A percentile compares a stretch with the other conserved stretches of the same genome.
Evolutionary conservation across 495 filamentous ascomycete genomes (phyloP).

Genomic region (Hypoxylon rickii): DNA sequence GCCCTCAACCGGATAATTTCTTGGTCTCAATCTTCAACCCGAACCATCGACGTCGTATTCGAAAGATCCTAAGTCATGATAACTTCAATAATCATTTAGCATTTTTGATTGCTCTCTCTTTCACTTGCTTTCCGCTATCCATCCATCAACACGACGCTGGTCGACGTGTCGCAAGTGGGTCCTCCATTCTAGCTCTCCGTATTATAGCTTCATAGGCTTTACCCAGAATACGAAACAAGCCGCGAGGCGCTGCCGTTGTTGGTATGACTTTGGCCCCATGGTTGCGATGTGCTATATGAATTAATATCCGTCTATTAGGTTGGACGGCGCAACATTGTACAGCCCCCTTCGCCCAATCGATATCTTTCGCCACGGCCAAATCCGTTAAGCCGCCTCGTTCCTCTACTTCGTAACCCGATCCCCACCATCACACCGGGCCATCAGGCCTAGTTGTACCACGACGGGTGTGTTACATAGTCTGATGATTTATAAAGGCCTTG

Average conservation of each 20-base stretch:
- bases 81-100: too few species aligned
- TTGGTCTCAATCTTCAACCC: neutral
- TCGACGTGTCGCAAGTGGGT: conserved; percentile 6
- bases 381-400: conserved; percentile 14
- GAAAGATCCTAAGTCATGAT: too few species aligned
- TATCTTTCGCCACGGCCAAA: conserved; percentile 16
- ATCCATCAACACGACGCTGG: conserved; percentile 10
- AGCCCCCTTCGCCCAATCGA: conserved; percentile 17
- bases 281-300: conserved; percentile 19
- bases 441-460: conserved; percentile 3
- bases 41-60: neutral
- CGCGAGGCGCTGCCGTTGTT: conserved; percentile 4
- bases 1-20: neutral
- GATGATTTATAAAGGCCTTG: conserved; percentile 13
- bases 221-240: neutral
- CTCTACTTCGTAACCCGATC: conserved; percentile 14
- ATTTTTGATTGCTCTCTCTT: too few species aligned
- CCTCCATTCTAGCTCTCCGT: neutral
- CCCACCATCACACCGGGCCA: conserved; percentile 11
- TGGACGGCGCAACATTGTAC: conserved; percentile 31
- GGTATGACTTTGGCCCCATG: conserved; percentile 23
- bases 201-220: conserved; percentile 2
- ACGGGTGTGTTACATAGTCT: conserved; percentile 25
- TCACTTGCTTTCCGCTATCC: neutral
- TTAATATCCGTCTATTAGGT: conserved; percentile 26